These are phyloP conservation scores for Pulveroboletus ravenelii DNA, from an alignment of 768 basidiomycete species.

Conservation along the genomic window DNA sequence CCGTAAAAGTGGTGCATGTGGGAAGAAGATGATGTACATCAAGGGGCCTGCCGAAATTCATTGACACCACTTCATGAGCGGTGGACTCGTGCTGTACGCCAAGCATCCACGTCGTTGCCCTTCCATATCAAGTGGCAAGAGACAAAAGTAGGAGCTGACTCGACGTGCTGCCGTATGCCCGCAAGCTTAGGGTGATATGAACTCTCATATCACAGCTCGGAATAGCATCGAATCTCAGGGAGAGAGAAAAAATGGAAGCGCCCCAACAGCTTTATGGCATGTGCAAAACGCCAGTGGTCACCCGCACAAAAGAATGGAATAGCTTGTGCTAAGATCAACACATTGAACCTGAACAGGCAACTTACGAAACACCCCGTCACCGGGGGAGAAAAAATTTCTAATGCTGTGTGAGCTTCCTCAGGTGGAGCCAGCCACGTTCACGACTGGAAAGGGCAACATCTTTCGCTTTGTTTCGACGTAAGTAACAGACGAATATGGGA, in stretches of 20 bases:
- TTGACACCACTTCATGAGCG: neutral
- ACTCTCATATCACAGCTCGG: slow-evolving; percentile 5
- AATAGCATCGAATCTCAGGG: slow-evolving; percentile 13
- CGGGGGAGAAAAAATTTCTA: slow-evolving; percentile 16
- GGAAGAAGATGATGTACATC: neutral
- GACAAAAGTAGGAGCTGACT: neutral
- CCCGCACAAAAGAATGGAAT: slow-evolving; percentile 1
- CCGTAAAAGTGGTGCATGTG: neutral
- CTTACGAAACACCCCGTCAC: slow-evolving; percentile 20
- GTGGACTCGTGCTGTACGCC: neutral
- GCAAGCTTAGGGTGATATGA: slow-evolving; percentile 6
- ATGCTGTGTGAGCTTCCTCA: slow-evolving; percentile 22
- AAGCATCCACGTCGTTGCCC: neutral
- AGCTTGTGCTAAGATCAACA: neutral
- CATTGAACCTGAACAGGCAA: slow-evolving; percentile 5
- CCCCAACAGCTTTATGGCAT: slow-evolving; percentile 5
- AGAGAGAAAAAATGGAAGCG: slow-evolving; percentile 1
- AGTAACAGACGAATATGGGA: neutral
- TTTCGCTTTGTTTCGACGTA: neutral
- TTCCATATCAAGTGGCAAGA: neutral
- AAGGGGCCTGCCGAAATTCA: neutral
- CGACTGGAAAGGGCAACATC: neutral
- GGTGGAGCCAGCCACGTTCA: neutral
- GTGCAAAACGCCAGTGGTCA: slow-evolving; percentile 8
- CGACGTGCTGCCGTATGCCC: slow-evolving; percentile 9